phyloP scores from a whole-genome alignment of 306 rosid species.

The Delonix regia region DNA sequence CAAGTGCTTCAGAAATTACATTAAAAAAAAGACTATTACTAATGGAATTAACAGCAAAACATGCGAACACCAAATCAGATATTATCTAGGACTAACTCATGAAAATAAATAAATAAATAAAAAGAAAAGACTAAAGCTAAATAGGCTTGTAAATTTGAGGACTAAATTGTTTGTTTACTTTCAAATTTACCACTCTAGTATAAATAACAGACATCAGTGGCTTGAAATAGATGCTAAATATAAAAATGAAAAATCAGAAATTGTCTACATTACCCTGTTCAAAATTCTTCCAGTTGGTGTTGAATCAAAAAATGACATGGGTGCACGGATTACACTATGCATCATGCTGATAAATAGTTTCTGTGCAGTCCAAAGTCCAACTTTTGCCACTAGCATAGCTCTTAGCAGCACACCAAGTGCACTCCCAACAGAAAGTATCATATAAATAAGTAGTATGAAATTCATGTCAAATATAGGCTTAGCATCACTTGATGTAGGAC shows the following conservation, averaged over 20 bases:
- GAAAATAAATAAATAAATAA: too few species aligned
- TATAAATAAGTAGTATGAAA: constrained; percentile 61
- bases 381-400: constrained; percentile 57
- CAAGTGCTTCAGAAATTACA: too few species aligned
- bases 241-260: neutral
- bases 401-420: constrained; percentile 70
- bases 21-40: too few species aligned
- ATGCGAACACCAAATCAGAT: too few species aligned
- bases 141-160: too few species aligned
- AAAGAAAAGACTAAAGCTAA: too few species aligned
- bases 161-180: too few species aligned
- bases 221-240: constrained; percentile 7
- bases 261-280: constrained; percentile 64
- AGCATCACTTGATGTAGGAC: constrained; percentile 70
- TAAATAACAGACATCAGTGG: neutral
- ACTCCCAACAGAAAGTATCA: constrained; percentile 72
- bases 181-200: neutral
- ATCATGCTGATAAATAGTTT: constrained; percentile 78
- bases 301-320: constrained; percentile 94
- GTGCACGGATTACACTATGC: constrained; percentile 73
- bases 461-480: constrained; percentile 57
- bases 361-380: constrained; percentile 84
- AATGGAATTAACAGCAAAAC: too few species aligned
- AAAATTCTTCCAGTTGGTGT: constrained; percentile 98
- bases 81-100: too few species aligned